Conservation (phyloP, 2,329 filamentous ascomycete genomes). For the Botrytis tulipae region DNA sequence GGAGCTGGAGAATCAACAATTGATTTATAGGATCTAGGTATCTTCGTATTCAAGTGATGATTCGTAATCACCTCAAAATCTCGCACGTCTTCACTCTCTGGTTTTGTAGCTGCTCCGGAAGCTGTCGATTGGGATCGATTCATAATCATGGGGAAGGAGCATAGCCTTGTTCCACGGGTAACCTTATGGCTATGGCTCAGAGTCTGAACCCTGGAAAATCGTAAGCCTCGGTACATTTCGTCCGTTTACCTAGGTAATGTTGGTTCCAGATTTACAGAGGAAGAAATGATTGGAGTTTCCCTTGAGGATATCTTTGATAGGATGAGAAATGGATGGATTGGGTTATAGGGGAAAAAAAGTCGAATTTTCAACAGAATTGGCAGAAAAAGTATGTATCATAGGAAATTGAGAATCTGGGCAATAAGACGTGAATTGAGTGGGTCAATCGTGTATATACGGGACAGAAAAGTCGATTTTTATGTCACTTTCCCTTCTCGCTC, state of each 20-base stretch:
- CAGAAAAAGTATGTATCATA: background rate
- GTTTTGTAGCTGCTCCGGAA: background rate
- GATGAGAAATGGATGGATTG: background rate
- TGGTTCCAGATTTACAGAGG: background rate
- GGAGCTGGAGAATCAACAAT: background rate
- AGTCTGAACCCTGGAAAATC: background rate
- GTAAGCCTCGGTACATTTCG: conserved; percentile 8
- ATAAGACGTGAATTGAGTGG: background rate
- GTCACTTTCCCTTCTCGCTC: background rate
- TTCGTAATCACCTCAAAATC: background rate
- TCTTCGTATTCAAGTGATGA: background rate
- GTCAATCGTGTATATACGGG: conserved; percentile 14
- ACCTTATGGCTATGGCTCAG: background rate
- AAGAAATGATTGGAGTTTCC: conserved; percentile 17
- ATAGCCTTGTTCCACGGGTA: background rate
- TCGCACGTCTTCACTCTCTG: background rate
- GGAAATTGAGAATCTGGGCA: background rate
- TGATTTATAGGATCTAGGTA: background rate
- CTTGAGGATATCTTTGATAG: conserved; percentile 17
- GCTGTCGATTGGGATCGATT: background rate
- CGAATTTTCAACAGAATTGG: background rate
- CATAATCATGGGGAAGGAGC: background rate
- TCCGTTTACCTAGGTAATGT: background rate
- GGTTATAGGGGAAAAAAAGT: background rate
- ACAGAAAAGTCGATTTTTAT: background rate